Base-by-base conservation (phyloP, 75 land plant genomes). In the Pinus tabuliformis region DNA sequence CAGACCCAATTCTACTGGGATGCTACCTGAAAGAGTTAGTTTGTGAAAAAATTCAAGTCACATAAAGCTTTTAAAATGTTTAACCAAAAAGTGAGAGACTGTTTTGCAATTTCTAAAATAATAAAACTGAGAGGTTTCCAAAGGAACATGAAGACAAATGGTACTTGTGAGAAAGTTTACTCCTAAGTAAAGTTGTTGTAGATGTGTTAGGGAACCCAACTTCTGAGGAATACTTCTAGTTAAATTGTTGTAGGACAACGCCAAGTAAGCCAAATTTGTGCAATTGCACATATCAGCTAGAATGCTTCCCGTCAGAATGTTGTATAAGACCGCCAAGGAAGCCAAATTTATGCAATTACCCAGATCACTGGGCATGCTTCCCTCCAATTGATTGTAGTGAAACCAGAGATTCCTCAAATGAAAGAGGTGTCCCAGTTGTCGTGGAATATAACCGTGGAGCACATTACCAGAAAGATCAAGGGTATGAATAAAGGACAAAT, bases 141-240 rank as follows among this genome's bases (percentile, higher is more conserved):
- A 33, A 33, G 2, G 33, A 33, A 33, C 0, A 33, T 1, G 1
- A 33, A 33, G 33, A 33, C 2, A 2, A 33, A 33, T 33, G 33
- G 33, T 33, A 33, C 33, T 1, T 33, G 1, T 1, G 33, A 33
- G 33, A 33, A 33, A 1, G 49, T 45, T 45, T 45, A 0, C 49
- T 45, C 49, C 49, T 45, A 45, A 45, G 49, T 6, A 45, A 6
- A 45, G 49, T 6, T 6, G 1, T 8, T 45, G 7, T 0, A 45
- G 9, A 5, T 45, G 8, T 45, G 77, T 62, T 52, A 77, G 76
- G 54, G 74, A 82, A 2, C 56, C 74, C 4, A 92, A 17, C 61
- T 20, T 2, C 1, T 83, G 66, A 59, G 90, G 89, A 13, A 92
- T 85, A 2, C 70, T 63, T 4, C 93, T 89, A 3, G 78, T 33